These are phyloP conservation scores for Colletotrichum sublineola DNA, from an alignment of 2,329 filamentous ascomycete species.

Conservation along the genomic window DNA sequence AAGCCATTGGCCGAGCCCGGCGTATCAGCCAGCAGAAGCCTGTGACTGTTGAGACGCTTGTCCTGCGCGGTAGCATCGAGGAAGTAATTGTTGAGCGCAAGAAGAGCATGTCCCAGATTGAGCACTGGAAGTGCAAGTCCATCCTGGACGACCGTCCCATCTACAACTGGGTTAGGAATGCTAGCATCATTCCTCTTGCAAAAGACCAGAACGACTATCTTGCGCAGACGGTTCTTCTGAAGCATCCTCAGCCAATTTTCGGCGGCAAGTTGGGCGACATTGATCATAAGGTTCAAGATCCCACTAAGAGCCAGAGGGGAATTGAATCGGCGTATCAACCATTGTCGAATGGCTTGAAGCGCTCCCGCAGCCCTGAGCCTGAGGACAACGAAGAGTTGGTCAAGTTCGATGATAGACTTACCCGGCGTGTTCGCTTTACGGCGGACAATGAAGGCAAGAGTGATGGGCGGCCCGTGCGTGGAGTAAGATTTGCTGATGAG, in stretches of 20 bases:
- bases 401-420: slow-evolving; percentile 46
- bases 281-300: slow-evolving; percentile 61
- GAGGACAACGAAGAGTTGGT: slow-evolving; percentile 16
- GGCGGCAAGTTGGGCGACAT: slow-evolving; percentile 61
- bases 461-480: not conserved
- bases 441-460: not conserved
- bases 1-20: slow-evolving; percentile 91
- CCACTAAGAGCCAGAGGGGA: slow-evolving; percentile 50
- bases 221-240: slow-evolving; percentile 64
- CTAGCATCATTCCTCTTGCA: slow-evolving; percentile 57
- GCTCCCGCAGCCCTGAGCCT: slow-evolving; percentile 37
- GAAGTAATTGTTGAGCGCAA: slow-evolving; percentile 84
- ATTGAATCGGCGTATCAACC: not conserved
- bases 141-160: slow-evolving; percentile 71
- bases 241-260: slow-evolving; percentile 63
- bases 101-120: slow-evolving; percentile 79
- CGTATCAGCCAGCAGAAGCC: slow-evolving; percentile 85
- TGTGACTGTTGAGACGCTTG: slow-evolving; percentile 88
- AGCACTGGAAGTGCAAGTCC: slow-evolving; percentile 67
- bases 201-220: slow-evolving; percentile 50
- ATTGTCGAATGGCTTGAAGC: slow-evolving; percentile 45
- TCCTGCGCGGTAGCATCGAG: slow-evolving; percentile 84
- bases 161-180: slow-evolving; percentile 71
- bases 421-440: slow-evolving; percentile 52
- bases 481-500: slow-evolving; percentile 5